phyloP scores from a whole-genome alignment of 805 yeast genomes.

The Candida boidinii region DNA sequence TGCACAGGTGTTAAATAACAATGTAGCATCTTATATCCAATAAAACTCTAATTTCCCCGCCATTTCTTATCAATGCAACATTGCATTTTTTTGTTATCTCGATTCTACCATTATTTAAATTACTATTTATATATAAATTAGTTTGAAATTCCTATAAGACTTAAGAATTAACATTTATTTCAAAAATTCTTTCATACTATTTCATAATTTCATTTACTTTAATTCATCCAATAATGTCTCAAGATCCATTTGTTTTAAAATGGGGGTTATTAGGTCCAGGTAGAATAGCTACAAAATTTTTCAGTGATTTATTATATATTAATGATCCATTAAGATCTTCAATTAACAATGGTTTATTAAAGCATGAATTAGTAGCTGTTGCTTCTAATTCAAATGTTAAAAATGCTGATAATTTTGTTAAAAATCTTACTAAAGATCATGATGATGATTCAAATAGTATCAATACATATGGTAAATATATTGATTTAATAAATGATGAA shows the following conservation, averaged over 20 bases:
- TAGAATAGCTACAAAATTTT: constrained; percentile 33
- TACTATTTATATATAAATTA: too few species aligned
- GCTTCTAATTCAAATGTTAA: constrained; percentile 28
- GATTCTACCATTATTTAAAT: too few species aligned
- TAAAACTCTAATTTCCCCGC: too few species aligned
- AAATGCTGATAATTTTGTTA: constrained; percentile 15
- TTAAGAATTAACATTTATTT: too few species aligned
- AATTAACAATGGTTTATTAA: constrained; percentile 8
- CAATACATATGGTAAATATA: constrained; percentile 23
- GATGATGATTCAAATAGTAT: constrained; percentile 3
- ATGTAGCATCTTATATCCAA: too few species aligned
- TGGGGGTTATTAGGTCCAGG: constrained; percentile 49
- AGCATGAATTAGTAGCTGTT: constrained; percentile 29
- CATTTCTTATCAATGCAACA: too few species aligned
- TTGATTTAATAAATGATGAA: constrained; percentile 30
- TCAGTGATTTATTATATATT: constrained; percentile 23
- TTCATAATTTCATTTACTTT: too few species aligned
- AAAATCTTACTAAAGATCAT: constrained; percentile 8
- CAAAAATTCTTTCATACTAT: too few species aligned
- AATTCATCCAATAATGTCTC: too few species aligned
- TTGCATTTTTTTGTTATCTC: too few species aligned
- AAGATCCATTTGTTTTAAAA: constrained; percentile 14
- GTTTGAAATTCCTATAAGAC: too few species aligned
- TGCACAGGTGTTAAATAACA: too few species aligned
- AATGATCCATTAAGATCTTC: constrained; percentile 16